Percentiles rank a stretch among this genome's conserved stretches.
Evolutionary conservation across 805 yeast species (phyloP).

Genomic region (Ogataea trehaloabstinens): DNA sequence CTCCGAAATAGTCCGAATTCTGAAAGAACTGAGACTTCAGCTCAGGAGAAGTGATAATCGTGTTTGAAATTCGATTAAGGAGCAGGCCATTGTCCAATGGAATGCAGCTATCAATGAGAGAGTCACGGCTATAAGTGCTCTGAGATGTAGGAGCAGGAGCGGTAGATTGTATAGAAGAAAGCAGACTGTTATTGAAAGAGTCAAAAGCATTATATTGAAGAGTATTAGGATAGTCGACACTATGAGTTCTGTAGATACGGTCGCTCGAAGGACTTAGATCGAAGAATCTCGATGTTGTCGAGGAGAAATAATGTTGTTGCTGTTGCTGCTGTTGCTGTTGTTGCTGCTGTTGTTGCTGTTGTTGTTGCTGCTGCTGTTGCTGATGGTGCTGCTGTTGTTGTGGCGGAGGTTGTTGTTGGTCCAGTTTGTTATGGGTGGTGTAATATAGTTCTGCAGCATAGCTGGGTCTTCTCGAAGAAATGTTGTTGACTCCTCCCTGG

Average conservation of each 20-base stretch:
- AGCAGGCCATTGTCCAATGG: slow-evolving; percentile 63
- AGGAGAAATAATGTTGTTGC: too few relatives aligned
- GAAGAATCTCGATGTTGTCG: slow-evolving; percentile 19
- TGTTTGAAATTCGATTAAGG: slow-evolving; percentile 46
- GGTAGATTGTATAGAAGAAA: neutral
- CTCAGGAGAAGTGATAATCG: slow-evolving; percentile 57
- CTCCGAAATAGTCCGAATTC: slow-evolving; percentile 57
- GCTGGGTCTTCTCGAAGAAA: slow-evolving; percentile 68
- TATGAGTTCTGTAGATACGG: slow-evolving; percentile 15
- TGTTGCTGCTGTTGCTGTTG: neutral
- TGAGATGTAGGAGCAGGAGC: neutral
- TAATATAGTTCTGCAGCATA: slow-evolving; percentile 68
- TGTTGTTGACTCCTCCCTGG: slow-evolving; percentile 63
- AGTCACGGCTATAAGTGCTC: slow-evolving; percentile 1
- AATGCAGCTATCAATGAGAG: slow-evolving; percentile 13
- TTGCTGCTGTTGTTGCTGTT: slow-evolving; percentile 7
- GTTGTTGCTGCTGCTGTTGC: slow-evolving; percentile 8
- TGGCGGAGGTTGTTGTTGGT: slow-evolving; percentile 21
- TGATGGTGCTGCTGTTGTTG: slow-evolving; percentile 7
- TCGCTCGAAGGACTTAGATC: slow-evolving; percentile 7
- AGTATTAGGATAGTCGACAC: slow-evolving; percentile 10
- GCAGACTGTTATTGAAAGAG: neutral
- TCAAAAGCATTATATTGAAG: neutral
- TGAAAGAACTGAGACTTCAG: slow-evolving; percentile 48
- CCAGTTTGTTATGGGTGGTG: slow-evolving; percentile 22